Percentiles rank a stretch among this genome's conserved stretches.
These are phyloP conservation scores for Coemansia biformis DNA, from an alignment of 192 early-diverging fungal genomes.

Conservation along the genomic window DNA sequence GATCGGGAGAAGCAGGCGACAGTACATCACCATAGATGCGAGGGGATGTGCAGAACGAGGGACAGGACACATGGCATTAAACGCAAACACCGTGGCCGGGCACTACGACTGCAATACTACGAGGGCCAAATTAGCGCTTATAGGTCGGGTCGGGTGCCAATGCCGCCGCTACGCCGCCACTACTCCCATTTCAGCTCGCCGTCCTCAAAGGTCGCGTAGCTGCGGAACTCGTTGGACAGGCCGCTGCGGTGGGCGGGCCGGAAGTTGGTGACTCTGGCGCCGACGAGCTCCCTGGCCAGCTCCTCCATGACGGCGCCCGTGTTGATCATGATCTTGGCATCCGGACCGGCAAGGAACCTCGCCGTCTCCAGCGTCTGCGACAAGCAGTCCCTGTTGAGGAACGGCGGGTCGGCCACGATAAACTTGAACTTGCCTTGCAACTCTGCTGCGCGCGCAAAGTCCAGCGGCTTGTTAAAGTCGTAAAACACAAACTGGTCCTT, in stretches of 20 bases:
- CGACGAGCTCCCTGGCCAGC: slow-evolving; percentile 50
- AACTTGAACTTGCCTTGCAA: slow-evolving; percentile 58
- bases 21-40: no score
- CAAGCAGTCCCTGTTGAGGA: slow-evolving; percentile 69
- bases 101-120: no score
- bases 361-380: slow-evolving; percentile 62
- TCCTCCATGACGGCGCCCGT: slow-evolving; percentile 56
- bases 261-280: slow-evolving; percentile 56
- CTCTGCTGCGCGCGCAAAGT: slow-evolving; percentile 43
- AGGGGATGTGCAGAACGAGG: no score
- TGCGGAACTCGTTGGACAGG: slow-evolving; percentile 73
- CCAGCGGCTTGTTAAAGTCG: slow-evolving; percentile 65
- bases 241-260: slow-evolving; percentile 61
- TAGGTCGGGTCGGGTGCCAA: no score
- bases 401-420: slow-evolving; percentile 75
- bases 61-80: no score
- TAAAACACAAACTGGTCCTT: slow-evolving; percentile 62
- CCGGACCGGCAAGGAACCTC: slow-evolving; percentile 45
- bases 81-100: no score
- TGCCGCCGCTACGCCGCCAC: no score
- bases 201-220: slow-evolving; percentile 56
- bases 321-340: slow-evolving; percentile 28
- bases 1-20: no score
- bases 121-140: no score
- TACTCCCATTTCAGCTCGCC: slow-evolving; percentile 20